Conservation (phyloP, 768 basidiomycete genomes). For the Lactifluus echinatus region DNA sequence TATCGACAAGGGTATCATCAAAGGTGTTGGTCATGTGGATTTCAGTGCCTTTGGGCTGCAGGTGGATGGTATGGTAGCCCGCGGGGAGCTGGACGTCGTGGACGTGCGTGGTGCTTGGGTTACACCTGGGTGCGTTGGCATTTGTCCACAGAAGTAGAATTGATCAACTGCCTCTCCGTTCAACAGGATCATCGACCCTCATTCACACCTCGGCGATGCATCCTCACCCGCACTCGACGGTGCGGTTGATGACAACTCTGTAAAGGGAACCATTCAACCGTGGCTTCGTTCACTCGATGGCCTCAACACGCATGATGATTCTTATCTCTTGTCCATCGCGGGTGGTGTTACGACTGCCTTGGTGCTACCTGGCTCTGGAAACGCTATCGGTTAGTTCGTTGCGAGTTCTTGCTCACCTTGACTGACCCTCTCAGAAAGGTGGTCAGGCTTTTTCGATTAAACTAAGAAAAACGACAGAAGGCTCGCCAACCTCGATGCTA, state of each 20-base stretch:
- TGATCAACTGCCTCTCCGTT: neutral
- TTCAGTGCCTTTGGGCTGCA: constrained; percentile 26
- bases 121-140: constrained; percentile 48
- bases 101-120: constrained; percentile 69
- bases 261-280: constrained; percentile 41
- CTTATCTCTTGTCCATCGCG: constrained; percentile 58
- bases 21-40: constrained; percentile 39
- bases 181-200: constrained; percentile 35
- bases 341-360: constrained; percentile 77
- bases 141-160: neutral
- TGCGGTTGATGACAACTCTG: constrained; percentile 36
- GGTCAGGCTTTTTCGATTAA: constrained; percentile 77
- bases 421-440: constrained; percentile 31
- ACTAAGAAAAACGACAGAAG: constrained; percentile 60
- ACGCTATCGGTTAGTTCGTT: constrained; percentile 9
- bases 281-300: constrained; percentile 73
- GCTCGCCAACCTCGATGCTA: constrained; percentile 64
- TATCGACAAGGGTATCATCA: constrained; percentile 60
- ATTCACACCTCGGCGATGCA: constrained; percentile 40
- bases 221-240: constrained; percentile 25
- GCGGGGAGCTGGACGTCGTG: constrained; percentile 33
- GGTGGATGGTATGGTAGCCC: constrained; percentile 11
- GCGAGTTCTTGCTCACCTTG: neutral
- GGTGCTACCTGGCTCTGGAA: constrained; percentile 64
- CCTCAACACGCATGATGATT: constrained; percentile 72